Evolutionary conservation across 768 basidiomycete species (phyloP), one percentile per base, ranked within the genome.

Genomic region (Suillus clintonianus): DNA sequence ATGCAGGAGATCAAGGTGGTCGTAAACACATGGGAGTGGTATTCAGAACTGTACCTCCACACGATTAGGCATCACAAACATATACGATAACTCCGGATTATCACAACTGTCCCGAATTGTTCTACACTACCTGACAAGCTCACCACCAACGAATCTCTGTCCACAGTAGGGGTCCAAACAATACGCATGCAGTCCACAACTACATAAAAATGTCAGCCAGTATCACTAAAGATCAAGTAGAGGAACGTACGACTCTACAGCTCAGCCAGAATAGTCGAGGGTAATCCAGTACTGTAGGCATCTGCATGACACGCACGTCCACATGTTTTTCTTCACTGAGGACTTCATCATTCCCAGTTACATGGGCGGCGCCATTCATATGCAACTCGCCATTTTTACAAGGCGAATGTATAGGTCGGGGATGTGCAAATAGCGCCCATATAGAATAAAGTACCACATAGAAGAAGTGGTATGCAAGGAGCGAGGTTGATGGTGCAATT

Each of bases 381-480:
- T 39, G 36, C 9, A 9, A 66, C 66, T 36, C 65, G 45, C 7
- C 65, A 53, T 14, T 72, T 67, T 13, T 74, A 64, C 3, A 11
- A 62, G 72, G 9, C 64, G 74, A 42, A 11, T 3, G 80, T 76
- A 72, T 69, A 11, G 77, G 73, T 14, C 77, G 79, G 51, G 85
- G 83, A 61, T 82, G 86, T 10, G 88, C 89, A 77, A 98, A 95
- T 77, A 97, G 83, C 58, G 91, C 82, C 87, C 89, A 99, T 30
- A 50, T 50, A 17, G 95, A 89, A 78, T 97, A 99, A 67, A 99
- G 85, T 0, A 97, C 97, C 67, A 99, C 97, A 32, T 85, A 80
- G 82, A 97, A 99, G 80, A 99, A 99, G 80, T 99, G 97, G 71
- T 85, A 86, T 67, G 90, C 86, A 22, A 99, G 87, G 51, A 94